These are phyloP conservation scores for Colletotrichum lupini DNA, from an alignment of 2,329 filamentous ascomycete species.

Conservation along the genomic window DNA sequence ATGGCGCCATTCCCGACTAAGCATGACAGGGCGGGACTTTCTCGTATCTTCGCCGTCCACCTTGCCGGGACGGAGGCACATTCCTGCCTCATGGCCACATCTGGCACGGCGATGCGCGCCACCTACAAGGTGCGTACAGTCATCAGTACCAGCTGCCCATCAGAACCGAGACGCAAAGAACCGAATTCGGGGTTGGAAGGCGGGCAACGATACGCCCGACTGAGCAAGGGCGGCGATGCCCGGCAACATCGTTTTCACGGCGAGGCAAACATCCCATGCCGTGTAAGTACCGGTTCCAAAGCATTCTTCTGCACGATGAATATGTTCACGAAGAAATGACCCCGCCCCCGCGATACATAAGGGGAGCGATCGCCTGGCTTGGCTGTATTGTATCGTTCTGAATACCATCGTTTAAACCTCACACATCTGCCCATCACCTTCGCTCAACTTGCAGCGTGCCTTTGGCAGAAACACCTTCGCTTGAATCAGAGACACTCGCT, in stretches of 20 bases:
- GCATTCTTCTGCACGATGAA: constrained; percentile 14
- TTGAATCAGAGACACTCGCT: constrained; percentile 38
- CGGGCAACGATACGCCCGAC: constrained; percentile 12
- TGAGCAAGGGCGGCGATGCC: not conserved
- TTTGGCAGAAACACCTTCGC: constrained; percentile 36
- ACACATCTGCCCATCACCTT: constrained; percentile 31
- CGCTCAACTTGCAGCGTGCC: constrained; percentile 36
- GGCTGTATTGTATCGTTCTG: not conserved
- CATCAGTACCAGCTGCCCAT: constrained; percentile 13
- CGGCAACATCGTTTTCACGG: not conserved
- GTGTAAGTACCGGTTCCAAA: constrained; percentile 16
- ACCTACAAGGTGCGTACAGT: constrained; percentile 26
- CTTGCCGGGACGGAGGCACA: constrained; percentile 17
- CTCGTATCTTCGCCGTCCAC: constrained; percentile 28
- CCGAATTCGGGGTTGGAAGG: constrained; percentile 5
- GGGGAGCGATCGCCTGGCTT: constrained; percentile 8
- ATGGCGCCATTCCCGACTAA: constrained; percentile 15
- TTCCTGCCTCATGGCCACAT: constrained; percentile 18
- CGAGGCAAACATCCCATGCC: constrained; percentile 3
- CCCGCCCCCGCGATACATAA: constrained; percentile 23
- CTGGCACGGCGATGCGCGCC: constrained; percentile 12
- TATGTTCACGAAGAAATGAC: not conserved
- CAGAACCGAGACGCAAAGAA: constrained; percentile 6
- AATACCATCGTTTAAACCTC: not conserved
- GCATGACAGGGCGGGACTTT: constrained; percentile 19